These are phyloP conservation scores for Trematosphaeria pertusa DNA, from an alignment of 2,329 filamentous ascomycete species.

Conservation along the genomic window DNA sequence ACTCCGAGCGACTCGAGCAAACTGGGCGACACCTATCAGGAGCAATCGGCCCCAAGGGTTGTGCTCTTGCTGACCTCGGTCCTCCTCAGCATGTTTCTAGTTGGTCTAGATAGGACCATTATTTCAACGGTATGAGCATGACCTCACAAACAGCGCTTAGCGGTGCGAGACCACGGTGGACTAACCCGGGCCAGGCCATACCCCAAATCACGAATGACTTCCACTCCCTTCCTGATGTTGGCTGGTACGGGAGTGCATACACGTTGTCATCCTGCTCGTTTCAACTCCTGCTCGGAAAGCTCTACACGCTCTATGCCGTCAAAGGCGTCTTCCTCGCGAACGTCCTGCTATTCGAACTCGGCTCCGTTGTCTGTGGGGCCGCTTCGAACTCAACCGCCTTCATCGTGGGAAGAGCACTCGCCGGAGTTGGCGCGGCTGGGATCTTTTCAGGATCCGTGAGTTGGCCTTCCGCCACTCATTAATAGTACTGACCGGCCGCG, in stretches of 20 bases:
- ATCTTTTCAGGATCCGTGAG: slow-evolving; percentile 33
- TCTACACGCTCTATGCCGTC: slow-evolving; percentile 48
- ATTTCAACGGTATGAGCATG: too few species aligned
- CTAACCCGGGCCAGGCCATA: too few species aligned
- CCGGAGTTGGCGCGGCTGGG: slow-evolving; percentile 54
- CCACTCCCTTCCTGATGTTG: slow-evolving; percentile 27
- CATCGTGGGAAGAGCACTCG: slow-evolving; percentile 54
- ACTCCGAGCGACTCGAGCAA: too few species aligned
- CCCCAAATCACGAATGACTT: background rate
- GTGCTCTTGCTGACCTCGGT: too few species aligned
- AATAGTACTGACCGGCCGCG: too few species aligned
- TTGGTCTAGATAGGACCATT: too few species aligned
- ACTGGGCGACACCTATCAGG: too few species aligned
- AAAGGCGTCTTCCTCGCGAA: slow-evolving; percentile 48
- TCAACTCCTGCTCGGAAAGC: slow-evolving; percentile 46
- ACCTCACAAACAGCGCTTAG: too few species aligned
- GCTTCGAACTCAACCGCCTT: slow-evolving; percentile 46
- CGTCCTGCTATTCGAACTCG: slow-evolving; percentile 53
- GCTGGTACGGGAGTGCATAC: slow-evolving; percentile 55
- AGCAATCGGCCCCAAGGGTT: too few species aligned
- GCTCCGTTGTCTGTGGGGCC: slow-evolving; percentile 51
- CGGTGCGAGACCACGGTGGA: too few species aligned
- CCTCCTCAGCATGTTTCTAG: too few species aligned
- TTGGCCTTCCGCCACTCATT: background rate
- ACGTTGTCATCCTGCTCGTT: slow-evolving; percentile 15